Conservation (phyloP, 169 alveolate genomes). For the Plasmodium billcollinsi region DNA sequence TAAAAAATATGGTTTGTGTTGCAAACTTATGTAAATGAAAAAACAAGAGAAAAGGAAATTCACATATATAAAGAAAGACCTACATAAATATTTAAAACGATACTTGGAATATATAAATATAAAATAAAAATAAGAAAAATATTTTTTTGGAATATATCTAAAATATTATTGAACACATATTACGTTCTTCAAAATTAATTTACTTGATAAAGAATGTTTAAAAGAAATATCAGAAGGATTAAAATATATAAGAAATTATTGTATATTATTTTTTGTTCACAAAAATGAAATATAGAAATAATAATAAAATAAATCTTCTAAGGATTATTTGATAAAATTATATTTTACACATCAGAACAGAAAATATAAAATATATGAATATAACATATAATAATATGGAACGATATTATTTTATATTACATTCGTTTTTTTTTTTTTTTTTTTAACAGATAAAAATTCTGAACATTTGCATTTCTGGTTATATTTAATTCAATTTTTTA, state of each 20-base stretch:
- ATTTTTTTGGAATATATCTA: conserved; percentile 25
- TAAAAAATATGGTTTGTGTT: conserved; percentile 59
- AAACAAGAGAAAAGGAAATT: conserved; percentile 43
- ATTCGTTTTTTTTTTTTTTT: neutral
- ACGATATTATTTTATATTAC: conserved; percentile 39
- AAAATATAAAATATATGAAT: conserved; percentile 36
- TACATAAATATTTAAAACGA: conserved; percentile 43
- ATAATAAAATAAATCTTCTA: neutral
- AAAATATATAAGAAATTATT: conserved; percentile 29
- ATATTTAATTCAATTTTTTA: conserved; percentile 67
- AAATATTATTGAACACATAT: conserved; percentile 26
- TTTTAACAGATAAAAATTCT: conserved; percentile 23
- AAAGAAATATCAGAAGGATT: conserved; percentile 48
- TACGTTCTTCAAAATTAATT: conserved; percentile 18
- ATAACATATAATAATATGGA: conserved; percentile 34
- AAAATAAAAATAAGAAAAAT: neutral
- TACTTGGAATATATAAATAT: conserved; percentile 22
- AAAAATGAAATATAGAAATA: conserved; percentile 3
- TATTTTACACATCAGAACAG: conserved; percentile 16
- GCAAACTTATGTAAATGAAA: conserved; percentile 52
- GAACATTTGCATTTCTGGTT: conserved; percentile 40
- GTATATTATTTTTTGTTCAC: conserved; percentile 1
- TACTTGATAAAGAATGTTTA: conserved; percentile 45
- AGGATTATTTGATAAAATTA: conserved; percentile 32
- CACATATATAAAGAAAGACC: conserved; percentile 13